phyloP scores from a whole-genome alignment of 345 rosid species.

The Anacardium occidentale region DNA sequence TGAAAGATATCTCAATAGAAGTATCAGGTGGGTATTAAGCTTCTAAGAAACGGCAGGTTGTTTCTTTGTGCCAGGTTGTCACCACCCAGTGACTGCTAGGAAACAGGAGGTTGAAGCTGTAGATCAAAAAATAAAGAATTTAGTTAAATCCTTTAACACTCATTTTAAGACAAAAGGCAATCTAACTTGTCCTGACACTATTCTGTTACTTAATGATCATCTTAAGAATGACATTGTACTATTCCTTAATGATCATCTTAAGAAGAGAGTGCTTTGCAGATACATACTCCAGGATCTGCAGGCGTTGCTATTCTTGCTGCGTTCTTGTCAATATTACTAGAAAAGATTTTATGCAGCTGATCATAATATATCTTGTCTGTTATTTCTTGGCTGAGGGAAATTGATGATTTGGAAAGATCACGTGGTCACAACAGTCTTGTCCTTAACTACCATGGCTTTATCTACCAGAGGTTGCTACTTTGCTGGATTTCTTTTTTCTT shows the following conservation, averaged over 20 bases:
- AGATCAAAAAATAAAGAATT: slow-evolving; percentile 49
- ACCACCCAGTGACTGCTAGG: slow-evolving; percentile 31
- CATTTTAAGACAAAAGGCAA: slow-evolving; percentile 50
- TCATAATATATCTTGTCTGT: slow-evolving; percentile 28
- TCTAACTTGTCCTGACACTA: slow-evolving; percentile 35
- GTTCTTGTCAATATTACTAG: slow-evolving; percentile 20
- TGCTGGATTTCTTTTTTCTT: slow-evolving; percentile 15
- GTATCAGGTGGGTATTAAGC: neutral
- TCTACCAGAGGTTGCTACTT: slow-evolving; percentile 68
- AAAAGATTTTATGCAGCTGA: slow-evolving; percentile 15
- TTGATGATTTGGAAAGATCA: slow-evolving; percentile 46
- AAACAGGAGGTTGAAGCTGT: slow-evolving; percentile 51
- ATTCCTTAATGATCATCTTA: slow-evolving; percentile 46
- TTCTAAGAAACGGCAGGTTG: slow-evolving; percentile 19
- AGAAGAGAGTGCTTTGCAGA: slow-evolving; percentile 55
- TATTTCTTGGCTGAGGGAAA: slow-evolving; percentile 61
- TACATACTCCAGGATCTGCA: slow-evolving; percentile 52
- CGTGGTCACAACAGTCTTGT: slow-evolving; percentile 46
- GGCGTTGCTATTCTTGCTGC: slow-evolving; percentile 40
- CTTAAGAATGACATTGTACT: no score
- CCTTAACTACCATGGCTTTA: slow-evolving; percentile 61
- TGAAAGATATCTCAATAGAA: neutral
- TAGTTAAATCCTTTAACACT: slow-evolving; percentile 37
- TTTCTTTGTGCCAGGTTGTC: slow-evolving; percentile 43
- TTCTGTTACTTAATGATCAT: slow-evolving; percentile 40